Evolutionary conservation across 1,284 basidiomycete genomes (phyloP), one percentile per base, ranked within the genome.

Genomic region (Marasmius tenuissimus): DNA sequence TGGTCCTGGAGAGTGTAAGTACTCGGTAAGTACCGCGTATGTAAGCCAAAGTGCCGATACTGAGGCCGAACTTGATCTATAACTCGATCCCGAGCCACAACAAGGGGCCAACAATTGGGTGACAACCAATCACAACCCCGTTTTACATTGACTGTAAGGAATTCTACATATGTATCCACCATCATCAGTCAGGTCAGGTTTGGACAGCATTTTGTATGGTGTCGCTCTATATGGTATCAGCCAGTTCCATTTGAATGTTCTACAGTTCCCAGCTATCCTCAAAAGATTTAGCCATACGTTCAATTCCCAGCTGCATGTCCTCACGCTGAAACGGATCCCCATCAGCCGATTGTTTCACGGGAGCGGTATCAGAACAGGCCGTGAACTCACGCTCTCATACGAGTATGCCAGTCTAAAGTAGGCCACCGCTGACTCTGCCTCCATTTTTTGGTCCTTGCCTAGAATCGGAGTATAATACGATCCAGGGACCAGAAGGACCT

Each of bases 391-490:
- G 9, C 51, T 66, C 38, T 63, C 60, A 27, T 54, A 62, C 12
- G 61, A 62, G 35, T 54, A 66, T 40, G 63, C 55, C 56, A 64
- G 20, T 6, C 65, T 52, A 57, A 66, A 66, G 63, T 59, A 64
- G 3, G 57, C 51, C 38, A 60, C 63, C 27, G 55, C 65, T 42
- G 48, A 27, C 20, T 61, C 63, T 39, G 51, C 52, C 16, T n/a
- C 22, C 54, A 48, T 60, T 20, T 57, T 57, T 27, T 53, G 20
- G 18, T 55, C 58, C 3, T 48, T 10, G 5, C 61, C 63, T 34
- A 64, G 35, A 34, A 61, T 62, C 6, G 65, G 65, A 14, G 63
- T 66, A 48, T 66, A 62, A 22, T 66, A 66, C 12, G 63, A 64
- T 7, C 63, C 65, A 7, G 65, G 65, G 12, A 59, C 59, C 3